Evolutionary conservation across 2,329 filamentous ascomycete genomes (phyloP), one percentile per base, ranked within the genome.

Genomic region (Aureobasidium musti): DNA sequence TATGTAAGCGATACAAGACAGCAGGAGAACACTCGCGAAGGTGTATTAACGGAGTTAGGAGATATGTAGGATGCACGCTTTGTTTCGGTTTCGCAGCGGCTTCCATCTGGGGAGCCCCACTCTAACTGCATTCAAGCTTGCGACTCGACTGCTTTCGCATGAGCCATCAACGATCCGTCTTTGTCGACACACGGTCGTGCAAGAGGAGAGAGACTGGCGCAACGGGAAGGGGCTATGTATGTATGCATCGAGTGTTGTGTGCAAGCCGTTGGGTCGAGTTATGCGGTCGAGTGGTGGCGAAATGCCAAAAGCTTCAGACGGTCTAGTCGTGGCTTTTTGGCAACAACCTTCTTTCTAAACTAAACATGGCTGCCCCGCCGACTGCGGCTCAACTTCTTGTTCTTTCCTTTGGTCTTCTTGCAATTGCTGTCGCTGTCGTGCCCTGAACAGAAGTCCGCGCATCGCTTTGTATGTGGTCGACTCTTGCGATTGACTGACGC

Each of bases 281-380:
- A 61, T 61, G 57, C 43, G 7, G 21, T 23, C 3, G 1, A 26
- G 13, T 39, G 17, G 57, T 61, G 57, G 57, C 57, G 33, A 60
- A 47, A 35, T 30, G 39, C 30, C 30, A 52, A 35, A 60, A 61
- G 37, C 23, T 59, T 28, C 10, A 8, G 21, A 30, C 8, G 41
- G 57, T 26, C 33, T 63, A 52, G 43, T 52, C 17, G 45, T 41
- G 59, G 59, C 59, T 63, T 50, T 50, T 28, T 45, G 56, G 41
- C 35, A 39, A 13, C 11, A 63, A 50, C 59, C 59, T 41, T 52
- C 13, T 41, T 41, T 39, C 2, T n/a, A n/a, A n/a, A n/a, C 43
- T 14, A 37, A 63, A 52, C 45, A 63, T 63, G 59, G 6, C 59
- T 63, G 59, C 33, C 45, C 59, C 35, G 59, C 59, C 33, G 21